These are phyloP conservation scores for Babjeviella inositovora DNA, from an alignment of 805 yeast species.

Conservation along the genomic window DNA sequence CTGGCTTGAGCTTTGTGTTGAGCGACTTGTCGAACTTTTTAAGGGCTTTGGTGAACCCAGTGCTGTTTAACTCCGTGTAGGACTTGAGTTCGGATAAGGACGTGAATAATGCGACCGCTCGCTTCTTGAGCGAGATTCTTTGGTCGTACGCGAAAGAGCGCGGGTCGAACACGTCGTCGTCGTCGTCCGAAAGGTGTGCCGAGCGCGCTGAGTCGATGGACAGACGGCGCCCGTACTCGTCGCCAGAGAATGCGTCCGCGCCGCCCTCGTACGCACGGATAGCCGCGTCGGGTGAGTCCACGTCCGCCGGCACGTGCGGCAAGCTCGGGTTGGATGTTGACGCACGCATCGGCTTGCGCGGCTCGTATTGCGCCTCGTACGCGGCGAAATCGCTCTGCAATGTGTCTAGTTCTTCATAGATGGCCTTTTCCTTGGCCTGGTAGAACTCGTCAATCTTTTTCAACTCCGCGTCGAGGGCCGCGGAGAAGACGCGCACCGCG, in stretches of 20 bases:
- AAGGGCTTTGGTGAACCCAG: conserved; percentile 81
- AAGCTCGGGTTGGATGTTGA: no score
- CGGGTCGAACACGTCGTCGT: conserved; percentile 4
- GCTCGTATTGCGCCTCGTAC: no score
- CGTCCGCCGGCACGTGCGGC: no score
- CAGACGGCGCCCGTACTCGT: no score
- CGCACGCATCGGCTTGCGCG: no score
- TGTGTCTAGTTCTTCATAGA: conserved; percentile 33
- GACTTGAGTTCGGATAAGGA: conserved; percentile 70
- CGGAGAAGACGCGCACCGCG: conserved; percentile 41
- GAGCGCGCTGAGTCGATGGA: no score
- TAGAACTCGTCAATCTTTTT: conserved; percentile 66
- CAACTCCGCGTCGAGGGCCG: conserved; percentile 68
- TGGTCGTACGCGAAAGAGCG: conserved; percentile 27
- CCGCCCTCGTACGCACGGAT: no score
- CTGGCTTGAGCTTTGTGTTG: conserved; percentile 39
- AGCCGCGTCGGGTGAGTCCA: no score
- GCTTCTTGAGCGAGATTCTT: conserved; percentile 48
- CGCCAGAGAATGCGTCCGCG: no score
- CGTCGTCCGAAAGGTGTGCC: conserved; percentile 2
- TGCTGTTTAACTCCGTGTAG: conserved; percentile 66
- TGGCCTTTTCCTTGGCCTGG: conserved; percentile 43
- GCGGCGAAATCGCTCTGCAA: conserved; percentile 47
- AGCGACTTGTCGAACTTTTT: conserved; percentile 86
- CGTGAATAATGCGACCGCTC: conserved; percentile 54